These are phyloP conservation scores for Debaryomyces castellii DNA, from an alignment of 805 yeast species.

Conservation along the genomic window DNA sequence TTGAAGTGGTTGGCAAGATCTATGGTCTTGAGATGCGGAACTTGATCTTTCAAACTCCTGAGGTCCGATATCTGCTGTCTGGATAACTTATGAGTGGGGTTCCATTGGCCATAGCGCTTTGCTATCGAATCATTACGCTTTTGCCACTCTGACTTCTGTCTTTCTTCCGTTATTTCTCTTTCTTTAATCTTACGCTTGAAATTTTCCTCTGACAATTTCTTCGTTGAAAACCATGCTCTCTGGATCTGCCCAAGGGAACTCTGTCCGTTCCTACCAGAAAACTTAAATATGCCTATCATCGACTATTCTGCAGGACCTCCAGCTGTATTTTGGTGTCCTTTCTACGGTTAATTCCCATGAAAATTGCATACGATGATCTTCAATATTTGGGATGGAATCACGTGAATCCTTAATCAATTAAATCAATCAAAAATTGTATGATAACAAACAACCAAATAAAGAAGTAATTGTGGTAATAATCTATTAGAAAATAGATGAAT, in stretches of 20 bases:
- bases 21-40: conserved; percentile 60
- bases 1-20: conserved; percentile 64
- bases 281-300: not conserved
- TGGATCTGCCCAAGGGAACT: not conserved
- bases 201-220: conserved; percentile 5
- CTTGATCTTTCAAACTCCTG: conserved; percentile 49
- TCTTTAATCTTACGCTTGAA: conserved; percentile 15
- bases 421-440: not conserved
- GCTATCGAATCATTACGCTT: conserved; percentile 62
- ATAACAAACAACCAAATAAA: not conserved
- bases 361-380: not conserved
- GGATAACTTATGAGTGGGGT: conserved; percentile 65
- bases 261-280: not conserved
- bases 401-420: not conserved
- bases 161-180: conserved; percentile 41
- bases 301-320: not conserved
- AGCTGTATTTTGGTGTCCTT: not conserved
- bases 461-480: not conserved
- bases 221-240: not conserved
- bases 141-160: conserved; percentile 55
- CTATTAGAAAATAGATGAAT: conserved; percentile 49
- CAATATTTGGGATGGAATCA: not conserved
- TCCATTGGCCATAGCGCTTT: conserved; percentile 67
- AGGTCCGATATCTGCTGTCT: conserved; percentile 69
- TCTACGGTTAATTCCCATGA: not conserved